Conservation (phyloP, 768 basidiomycete species). For the Exsudoporus frostii region DNA sequence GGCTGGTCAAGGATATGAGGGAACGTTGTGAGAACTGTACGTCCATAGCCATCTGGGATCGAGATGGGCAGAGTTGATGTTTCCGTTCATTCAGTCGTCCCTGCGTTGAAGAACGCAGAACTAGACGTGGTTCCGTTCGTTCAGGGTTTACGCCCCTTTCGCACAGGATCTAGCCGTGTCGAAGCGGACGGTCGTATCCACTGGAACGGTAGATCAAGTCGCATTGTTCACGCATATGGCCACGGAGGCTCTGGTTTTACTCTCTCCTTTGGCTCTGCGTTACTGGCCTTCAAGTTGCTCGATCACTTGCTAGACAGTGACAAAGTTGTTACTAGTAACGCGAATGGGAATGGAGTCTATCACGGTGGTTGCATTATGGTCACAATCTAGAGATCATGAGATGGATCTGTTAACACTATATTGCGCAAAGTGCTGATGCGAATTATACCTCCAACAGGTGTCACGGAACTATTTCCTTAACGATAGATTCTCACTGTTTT, state of each 20-base stretch:
- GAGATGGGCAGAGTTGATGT: background rate
- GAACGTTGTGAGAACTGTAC: background rate
- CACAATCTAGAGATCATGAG: background rate
- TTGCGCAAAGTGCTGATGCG: background rate
- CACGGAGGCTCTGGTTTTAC: background rate
- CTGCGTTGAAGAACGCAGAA: background rate
- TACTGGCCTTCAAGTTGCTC: background rate
- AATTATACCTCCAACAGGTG: background rate
- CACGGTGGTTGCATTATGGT: background rate
- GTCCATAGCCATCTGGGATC: background rate
- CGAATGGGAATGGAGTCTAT: background rate
- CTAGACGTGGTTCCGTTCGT: background rate
- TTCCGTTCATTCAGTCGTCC: background rate
- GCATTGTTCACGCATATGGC: background rate
- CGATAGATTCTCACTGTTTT: background rate
- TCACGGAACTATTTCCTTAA: background rate
- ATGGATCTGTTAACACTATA: background rate
- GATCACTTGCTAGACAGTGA: background rate
- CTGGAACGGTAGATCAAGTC: background rate
- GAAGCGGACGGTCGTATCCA: background rate
- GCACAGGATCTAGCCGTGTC: background rate
- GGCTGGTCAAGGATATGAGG: background rate
- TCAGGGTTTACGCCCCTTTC: background rate
- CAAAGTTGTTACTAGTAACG: background rate
- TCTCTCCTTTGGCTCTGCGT: background rate